phyloP scores from a whole-genome alignment of 2,329 filamentous ascomycete species.

The Pseudopithomyces chartarum region DNA sequence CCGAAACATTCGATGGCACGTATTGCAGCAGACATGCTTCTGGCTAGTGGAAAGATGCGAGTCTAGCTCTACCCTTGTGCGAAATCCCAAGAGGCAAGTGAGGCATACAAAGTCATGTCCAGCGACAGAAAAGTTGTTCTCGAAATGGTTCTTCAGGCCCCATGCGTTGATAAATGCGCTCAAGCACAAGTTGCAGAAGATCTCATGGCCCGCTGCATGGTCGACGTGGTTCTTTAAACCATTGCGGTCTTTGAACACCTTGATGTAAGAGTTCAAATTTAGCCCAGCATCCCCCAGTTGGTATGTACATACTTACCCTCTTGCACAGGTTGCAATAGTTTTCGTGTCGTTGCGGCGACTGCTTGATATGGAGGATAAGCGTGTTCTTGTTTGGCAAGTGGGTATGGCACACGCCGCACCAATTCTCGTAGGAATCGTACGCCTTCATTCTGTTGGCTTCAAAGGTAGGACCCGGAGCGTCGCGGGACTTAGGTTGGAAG shows the following conservation, averaged over 20 bases:
- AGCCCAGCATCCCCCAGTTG: neutral
- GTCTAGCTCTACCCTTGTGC: conserved; percentile 23
- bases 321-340: conserved; percentile 44
- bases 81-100: conserved; percentile 35
- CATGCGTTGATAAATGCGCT: conserved; percentile 40
- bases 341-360: conserved; percentile 23
- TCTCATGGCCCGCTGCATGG: conserved; percentile 31
- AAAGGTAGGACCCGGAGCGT: conserved; percentile 12
- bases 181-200: conserved; percentile 40
- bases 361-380: conserved; percentile 33
- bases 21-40: conserved; percentile 37
- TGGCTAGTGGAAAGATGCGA: conserved; percentile 27
- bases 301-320: conserved; percentile 12
- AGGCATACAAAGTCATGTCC: conserved; percentile 36
- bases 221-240: conserved; percentile 43
- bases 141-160: conserved; percentile 40
- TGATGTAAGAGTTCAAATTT: neutral
- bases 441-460: conserved; percentile 15
- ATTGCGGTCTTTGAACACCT: conserved; percentile 39
- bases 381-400: conserved; percentile 28
- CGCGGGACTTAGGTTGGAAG: conserved; percentile 5
- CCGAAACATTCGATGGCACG: conserved; percentile 32
- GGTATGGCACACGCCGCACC: conserved; percentile 38
- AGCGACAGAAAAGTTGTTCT: conserved; percentile 35
- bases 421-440: conserved; percentile 31